Evolutionary conservation across 495 filamentous ascomycete species (phyloP), one percentile per base, ranked within the genome.

Genomic region (Neurospora terricola): DNA sequence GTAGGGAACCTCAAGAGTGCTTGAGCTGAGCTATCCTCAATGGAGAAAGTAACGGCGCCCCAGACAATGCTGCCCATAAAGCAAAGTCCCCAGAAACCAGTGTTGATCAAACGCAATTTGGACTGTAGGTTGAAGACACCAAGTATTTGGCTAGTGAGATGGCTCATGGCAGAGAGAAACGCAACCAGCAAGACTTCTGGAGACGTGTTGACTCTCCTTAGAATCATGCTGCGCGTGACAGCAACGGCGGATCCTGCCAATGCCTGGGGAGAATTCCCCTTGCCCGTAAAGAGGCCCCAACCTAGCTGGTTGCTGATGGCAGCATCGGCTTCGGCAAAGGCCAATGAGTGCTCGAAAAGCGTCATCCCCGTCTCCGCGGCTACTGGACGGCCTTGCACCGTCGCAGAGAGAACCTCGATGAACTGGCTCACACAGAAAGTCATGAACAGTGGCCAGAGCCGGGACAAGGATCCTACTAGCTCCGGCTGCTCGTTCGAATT

Each of bases 291-390:
- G 18, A 91, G 75, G 11, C 89, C 88, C 75, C 92, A 88, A 3
- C 91, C 92, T 3, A 96, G 86, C 5, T 91, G 90, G 72, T 88
- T 90, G 77, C 90, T 88, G 48, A 97, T 88, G 74, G 93, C 90
- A 12, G 93, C 91, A 78, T 99, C 96, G 5, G 96, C 94, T 80
- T 99, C 96, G 2, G 96, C 93, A 81, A 98, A 99, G 0, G 96
- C 96, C 16, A 99, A 84, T 0, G 96, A 98, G 78, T 97, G 94
- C 76, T 99, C 96, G 78, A 99, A 96, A 23, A 98, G 87, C 0
- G 94, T 97, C 93, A 98, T 98, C 7, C 94, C 94, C 1, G 94
- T 96, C 82, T 98, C 96, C 0, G 93, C 90, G 73, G 90, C 88
- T 7, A 91, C 86, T 4, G 86, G 85, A 12, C 91, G 88, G n/a